A percentile compares a stretch with the other conserved stretches of the same genome.
These are phyloP conservation scores for Gleditsia sinensis DNA, from an alignment of 306 rosid species.

Conservation along the genomic window DNA sequence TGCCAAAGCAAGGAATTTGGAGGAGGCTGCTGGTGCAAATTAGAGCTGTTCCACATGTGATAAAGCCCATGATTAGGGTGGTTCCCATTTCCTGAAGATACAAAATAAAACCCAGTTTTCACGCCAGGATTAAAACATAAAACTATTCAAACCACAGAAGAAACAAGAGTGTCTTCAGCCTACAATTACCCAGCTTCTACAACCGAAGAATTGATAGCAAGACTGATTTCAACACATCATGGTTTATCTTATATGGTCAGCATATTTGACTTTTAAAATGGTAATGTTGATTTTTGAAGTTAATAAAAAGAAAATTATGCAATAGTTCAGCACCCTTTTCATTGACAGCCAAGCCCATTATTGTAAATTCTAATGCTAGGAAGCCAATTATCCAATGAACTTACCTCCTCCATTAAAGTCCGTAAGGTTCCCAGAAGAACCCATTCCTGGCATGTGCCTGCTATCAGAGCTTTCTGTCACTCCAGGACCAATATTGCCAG, in stretches of 20 bases:
- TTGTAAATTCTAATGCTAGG: slow-evolving; percentile 17
- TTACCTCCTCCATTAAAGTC: slow-evolving; percentile 74
- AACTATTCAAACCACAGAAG: slow-evolving; percentile 21
- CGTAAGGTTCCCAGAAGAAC: slow-evolving; percentile 49
- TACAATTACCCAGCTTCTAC: slow-evolving; percentile 30
- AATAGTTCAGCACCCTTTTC: slow-evolving; percentile 11
- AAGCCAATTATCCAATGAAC: slow-evolving; percentile 25
- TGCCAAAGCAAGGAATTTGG: slow-evolving; percentile 63
- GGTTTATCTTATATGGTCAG: slow-evolving; percentile 22
- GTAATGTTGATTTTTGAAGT: slow-evolving; percentile 5
- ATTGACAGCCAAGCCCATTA: slow-evolving; percentile 24
- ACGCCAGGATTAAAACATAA: slow-evolving; percentile 14
- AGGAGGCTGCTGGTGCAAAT: slow-evolving; percentile 66
- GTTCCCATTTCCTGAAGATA: slow-evolving; percentile 60
- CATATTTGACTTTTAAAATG: slow-evolving; percentile 10
- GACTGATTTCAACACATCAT: slow-evolving; percentile 11
- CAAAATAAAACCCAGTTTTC: slow-evolving; percentile 35
- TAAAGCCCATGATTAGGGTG: slow-evolving; percentile 61
- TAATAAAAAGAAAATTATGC: neutral
- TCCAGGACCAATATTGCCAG: slow-evolving; percentile 55
- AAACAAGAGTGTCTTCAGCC: slow-evolving; percentile 17
- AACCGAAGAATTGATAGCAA: slow-evolving; percentile 22
- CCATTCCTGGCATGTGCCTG: slow-evolving; percentile 56
- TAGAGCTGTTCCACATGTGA: slow-evolving; percentile 63
- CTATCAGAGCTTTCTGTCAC: slow-evolving; percentile 52